phyloP scores from a whole-genome alignment of 805 yeast species.

The Yarrowia sp. region DNA sequence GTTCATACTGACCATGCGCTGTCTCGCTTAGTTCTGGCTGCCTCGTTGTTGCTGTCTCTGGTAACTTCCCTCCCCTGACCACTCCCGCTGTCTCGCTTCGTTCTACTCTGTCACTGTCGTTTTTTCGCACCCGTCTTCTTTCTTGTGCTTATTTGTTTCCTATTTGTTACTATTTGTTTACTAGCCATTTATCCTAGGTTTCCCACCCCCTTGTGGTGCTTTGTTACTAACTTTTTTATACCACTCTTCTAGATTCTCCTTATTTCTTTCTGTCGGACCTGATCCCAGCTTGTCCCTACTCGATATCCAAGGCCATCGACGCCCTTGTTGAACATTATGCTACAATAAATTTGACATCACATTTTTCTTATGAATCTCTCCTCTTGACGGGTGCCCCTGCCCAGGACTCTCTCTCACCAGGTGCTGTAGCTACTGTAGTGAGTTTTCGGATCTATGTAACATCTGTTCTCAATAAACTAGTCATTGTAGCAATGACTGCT shows the following conservation, averaged over 20 bases:
- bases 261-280: conserved; percentile 11
- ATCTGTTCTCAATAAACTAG: not conserved
- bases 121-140: conserved; percentile 9
- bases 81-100: conserved; percentile 7
- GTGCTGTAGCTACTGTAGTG: conserved; percentile 7
- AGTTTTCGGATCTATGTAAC: conserved; percentile 7
- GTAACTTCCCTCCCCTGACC: not conserved
- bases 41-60: not conserved
- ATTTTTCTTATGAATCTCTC: not conserved
- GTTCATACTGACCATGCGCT: conserved; percentile 23
- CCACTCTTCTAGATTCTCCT: not conserved
- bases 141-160: conserved; percentile 14
- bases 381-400: not conserved
- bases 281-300: conserved; percentile 8
- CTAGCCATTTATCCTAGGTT: conserved; percentile 23
- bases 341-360: not conserved
- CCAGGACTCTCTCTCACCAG: not conserved
- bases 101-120: conserved; percentile 7
- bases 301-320: conserved; percentile 23
- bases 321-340: conserved; percentile 1
- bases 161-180: conserved; percentile 3
- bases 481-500: no score
- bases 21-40: conserved; percentile 13
- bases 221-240: conserved; percentile 23
- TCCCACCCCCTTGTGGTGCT: conserved; percentile 16